A percentile compares a stretch with the other conserved stretches of the same genome.
Conservation (phyloP, 257 asterid genomes). For the Anisodus acutangulus region DNA sequence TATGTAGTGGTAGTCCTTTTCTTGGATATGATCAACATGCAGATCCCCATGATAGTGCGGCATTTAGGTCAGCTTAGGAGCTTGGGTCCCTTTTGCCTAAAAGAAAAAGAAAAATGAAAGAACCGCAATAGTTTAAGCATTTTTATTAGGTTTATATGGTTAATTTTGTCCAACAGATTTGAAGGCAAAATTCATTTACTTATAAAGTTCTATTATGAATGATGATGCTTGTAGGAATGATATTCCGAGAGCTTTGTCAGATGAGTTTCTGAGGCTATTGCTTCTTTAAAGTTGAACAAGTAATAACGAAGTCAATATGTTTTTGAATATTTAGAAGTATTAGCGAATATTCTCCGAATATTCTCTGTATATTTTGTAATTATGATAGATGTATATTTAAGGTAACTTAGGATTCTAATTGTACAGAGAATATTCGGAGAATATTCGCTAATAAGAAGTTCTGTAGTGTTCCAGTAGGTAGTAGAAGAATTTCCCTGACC, state of each 20-base stretch:
- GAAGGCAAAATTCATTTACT: background rate
- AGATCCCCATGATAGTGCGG: conserved; percentile 43
- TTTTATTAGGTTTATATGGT: background rate
- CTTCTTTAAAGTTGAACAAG: background rate
- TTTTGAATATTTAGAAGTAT: background rate
- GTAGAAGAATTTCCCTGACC: background rate
- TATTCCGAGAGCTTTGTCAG: conserved; percentile 8
- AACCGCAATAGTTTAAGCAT: background rate
- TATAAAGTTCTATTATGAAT: background rate
- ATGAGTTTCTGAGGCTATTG: background rate
- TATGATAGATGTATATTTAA: too few species aligned
- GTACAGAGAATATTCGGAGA: too few species aligned
- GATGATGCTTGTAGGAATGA: conserved; percentile 19
- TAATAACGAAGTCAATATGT: background rate
- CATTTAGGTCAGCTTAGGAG: conserved; percentile 36
- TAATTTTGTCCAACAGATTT: background rate
- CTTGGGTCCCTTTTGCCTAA: conserved; percentile 7
- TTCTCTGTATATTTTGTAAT: too few species aligned
- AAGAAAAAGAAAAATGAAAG: background rate
- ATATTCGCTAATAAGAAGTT: too few species aligned
- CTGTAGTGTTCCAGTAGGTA: background rate
- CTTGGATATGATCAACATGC: conserved; percentile 33
- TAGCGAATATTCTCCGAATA: too few species aligned
- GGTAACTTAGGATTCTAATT: too few species aligned
- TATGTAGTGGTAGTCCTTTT: conserved; percentile 40